Conservation (phyloP, 371 early-diverging fungal genomes). For the Globomyces sp. region DNA sequence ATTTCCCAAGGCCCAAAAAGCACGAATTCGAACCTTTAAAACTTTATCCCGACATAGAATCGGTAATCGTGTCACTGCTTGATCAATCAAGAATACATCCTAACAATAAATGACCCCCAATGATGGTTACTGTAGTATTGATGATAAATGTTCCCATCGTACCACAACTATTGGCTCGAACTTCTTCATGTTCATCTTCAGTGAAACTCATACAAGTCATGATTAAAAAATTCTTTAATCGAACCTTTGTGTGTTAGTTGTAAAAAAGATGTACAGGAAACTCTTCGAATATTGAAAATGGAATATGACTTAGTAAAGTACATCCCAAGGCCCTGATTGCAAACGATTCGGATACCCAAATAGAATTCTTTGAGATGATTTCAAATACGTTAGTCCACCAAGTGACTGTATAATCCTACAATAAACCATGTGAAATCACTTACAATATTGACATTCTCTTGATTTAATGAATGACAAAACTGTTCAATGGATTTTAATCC, state of each 20-base stretch:
- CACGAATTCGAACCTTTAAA: conserved; percentile 62
- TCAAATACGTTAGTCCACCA: conserved; percentile 63
- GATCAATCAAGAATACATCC: conserved; percentile 34
- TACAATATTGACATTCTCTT: too few relatives aligned
- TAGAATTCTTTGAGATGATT: conserved; percentile 34
- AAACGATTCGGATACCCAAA: conserved; percentile 29
- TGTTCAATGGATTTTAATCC: conserved; percentile 6
- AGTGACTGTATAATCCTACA: conserved; percentile 38
- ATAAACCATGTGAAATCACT: too few relatives aligned
- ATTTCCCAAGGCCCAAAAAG: conserved; percentile 78
- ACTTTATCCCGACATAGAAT: conserved; percentile 50
- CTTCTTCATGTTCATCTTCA: conserved; percentile 53
- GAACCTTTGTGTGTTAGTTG: not conserved
- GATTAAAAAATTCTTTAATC: conserved; percentile 17
- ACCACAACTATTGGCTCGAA: conserved; percentile 68
- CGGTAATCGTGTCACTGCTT: conserved; percentile 41
- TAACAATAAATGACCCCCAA: conserved; percentile 24
- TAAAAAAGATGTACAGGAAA: not conserved
- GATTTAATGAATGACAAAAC: not conserved
- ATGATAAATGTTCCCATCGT: conserved; percentile 66
- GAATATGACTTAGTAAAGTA: not conserved
- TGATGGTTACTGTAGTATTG: conserved; percentile 57
- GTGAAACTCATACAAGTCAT: conserved; percentile 34
- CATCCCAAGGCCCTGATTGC: not conserved
- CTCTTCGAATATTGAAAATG: conserved; percentile 5